phyloP scores from a whole-genome alignment of 2,329 filamentous ascomycete species.

The Cladosporium velox region DNA sequence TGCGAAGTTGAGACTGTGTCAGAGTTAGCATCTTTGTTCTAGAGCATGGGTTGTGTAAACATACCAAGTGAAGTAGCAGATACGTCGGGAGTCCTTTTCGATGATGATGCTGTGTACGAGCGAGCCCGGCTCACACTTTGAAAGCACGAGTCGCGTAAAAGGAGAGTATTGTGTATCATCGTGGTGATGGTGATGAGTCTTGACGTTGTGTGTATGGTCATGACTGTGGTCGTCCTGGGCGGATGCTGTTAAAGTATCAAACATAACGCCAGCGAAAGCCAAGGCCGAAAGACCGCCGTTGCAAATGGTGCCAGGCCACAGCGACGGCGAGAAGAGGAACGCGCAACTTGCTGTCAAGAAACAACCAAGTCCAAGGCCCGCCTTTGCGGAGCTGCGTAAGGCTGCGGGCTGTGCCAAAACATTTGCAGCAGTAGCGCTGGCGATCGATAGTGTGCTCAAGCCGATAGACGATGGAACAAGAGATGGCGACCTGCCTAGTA shows the following conservation, averaged over 20 bases:
- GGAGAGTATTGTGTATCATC: slow-evolving; percentile 58
- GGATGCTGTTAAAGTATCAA: slow-evolving; percentile 40
- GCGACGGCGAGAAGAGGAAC: slow-evolving; percentile 39
- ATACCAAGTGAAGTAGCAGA: slow-evolving; percentile 95
- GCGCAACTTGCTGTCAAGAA: slow-evolving; percentile 36
- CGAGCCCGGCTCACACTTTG: slow-evolving; percentile 68
- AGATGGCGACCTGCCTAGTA: slow-evolving; percentile 38
- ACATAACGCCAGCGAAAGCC: slow-evolving; percentile 42
- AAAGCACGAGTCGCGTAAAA: slow-evolving; percentile 73
- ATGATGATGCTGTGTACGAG: slow-evolving; percentile 81
- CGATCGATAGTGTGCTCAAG: slow-evolving; percentile 45
- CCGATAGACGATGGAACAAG: slow-evolving; percentile 39
- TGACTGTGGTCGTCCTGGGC: slow-evolving; percentile 30
- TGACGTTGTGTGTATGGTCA: slow-evolving; percentile 35
- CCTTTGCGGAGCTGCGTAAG: slow-evolving; percentile 41
- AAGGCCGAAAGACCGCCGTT: slow-evolving; percentile 39
- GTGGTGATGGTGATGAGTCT: slow-evolving; percentile 37
- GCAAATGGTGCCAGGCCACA: slow-evolving; percentile 39
- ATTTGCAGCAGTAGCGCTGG: slow-evolving; percentile 45
- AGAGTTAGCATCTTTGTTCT: slow-evolving; percentile 21
- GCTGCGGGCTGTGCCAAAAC: slow-evolving; percentile 45
- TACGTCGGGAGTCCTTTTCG: slow-evolving; percentile 89
- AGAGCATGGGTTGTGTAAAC: slow-evolving; percentile 33
- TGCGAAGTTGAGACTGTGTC: slow-evolving; percentile 75
- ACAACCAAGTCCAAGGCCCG: slow-evolving; percentile 38